phyloP scores from a whole-genome alignment of 352 stramenopile species.

The Thalassiosira sp. region DNA sequence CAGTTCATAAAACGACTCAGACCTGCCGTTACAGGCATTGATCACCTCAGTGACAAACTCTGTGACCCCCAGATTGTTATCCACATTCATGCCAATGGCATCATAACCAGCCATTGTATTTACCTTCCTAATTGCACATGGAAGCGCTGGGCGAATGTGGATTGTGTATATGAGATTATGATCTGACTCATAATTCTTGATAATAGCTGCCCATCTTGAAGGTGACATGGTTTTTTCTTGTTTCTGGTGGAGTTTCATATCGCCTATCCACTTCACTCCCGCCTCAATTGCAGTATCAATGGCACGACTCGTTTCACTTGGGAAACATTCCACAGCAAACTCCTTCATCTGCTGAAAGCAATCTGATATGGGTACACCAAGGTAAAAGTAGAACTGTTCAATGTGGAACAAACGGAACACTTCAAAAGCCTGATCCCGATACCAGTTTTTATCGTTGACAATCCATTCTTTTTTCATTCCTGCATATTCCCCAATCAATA shows the following conservation, averaged over 20 bases:
- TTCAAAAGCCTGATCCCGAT: constrained; percentile 17
- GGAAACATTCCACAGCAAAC: not conserved
- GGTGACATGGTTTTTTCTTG: not conserved
- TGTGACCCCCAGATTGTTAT: not conserved
- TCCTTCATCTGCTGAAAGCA: not conserved
- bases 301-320: not conserved
- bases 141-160: not conserved
- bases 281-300: not conserved
- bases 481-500: constrained; percentile 14
- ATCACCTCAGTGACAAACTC: not conserved
- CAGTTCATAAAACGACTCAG: no score
- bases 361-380: no score
- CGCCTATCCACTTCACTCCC: not conserved
- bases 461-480: constrained; percentile 33
- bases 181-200: not conserved
- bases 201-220: not conserved
- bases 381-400: constrained; percentile 2
- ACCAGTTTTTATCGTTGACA: not conserved
- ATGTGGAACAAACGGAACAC: constrained; percentile 3
- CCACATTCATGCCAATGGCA: constrained; percentile 2
- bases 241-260: not conserved
- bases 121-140: not conserved
- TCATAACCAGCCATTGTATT: constrained; percentile 5
- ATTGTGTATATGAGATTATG: not conserved
- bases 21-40: not conserved